phyloP scores from a whole-genome alignment of 805 yeast species.

The Cyberlindnera maclurae region DNA sequence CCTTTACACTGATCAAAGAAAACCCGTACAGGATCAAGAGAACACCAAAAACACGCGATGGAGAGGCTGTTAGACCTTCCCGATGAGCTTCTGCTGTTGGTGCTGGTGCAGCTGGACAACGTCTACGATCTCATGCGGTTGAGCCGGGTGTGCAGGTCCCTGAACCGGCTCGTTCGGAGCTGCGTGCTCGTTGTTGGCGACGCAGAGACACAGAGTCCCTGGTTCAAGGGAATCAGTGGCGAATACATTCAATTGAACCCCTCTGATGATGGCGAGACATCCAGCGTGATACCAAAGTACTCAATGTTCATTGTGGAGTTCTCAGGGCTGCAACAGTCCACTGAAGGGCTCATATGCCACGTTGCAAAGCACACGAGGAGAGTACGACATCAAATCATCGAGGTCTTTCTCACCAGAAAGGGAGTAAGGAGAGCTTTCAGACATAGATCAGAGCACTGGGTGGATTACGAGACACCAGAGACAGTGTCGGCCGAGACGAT shows the following conservation, averaged over 20 bases:
- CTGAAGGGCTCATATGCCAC: too few species aligned
- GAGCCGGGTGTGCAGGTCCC: slow-evolving; percentile 10
- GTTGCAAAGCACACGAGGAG: too few species aligned
- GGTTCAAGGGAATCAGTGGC: slow-evolving; percentile 10
- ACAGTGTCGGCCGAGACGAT: slow-evolving; percentile 2
- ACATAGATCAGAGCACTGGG: background rate
- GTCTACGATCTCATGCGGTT: slow-evolving; percentile 11
- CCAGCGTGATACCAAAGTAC: slow-evolving; percentile 4
- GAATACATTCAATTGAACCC: slow-evolving; percentile 4
- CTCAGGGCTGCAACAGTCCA: background rate
- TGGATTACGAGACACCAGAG: background rate
- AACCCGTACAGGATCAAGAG: too few species aligned
- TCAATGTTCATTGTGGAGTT: slow-evolving; percentile 14
- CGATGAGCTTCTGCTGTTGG: slow-evolving; percentile 12
- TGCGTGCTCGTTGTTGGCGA: slow-evolving; percentile 18
- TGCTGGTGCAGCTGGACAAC: slow-evolving; percentile 13
- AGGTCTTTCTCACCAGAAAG: slow-evolving; percentile 7
- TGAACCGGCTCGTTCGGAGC: slow-evolving; percentile 11
- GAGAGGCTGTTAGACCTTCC: slow-evolving; percentile 13
- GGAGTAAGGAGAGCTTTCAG: slow-evolving; percentile 4
- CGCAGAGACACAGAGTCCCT: slow-evolving; percentile 4
- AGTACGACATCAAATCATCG: slow-evolving; percentile 7
- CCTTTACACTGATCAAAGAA: too few species aligned
- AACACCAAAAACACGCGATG: too few species aligned
- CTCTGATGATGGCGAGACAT: background rate